Conservation (phyloP, 768 basidiomycete genomes). For the Filobasidium wieringae region DNA sequence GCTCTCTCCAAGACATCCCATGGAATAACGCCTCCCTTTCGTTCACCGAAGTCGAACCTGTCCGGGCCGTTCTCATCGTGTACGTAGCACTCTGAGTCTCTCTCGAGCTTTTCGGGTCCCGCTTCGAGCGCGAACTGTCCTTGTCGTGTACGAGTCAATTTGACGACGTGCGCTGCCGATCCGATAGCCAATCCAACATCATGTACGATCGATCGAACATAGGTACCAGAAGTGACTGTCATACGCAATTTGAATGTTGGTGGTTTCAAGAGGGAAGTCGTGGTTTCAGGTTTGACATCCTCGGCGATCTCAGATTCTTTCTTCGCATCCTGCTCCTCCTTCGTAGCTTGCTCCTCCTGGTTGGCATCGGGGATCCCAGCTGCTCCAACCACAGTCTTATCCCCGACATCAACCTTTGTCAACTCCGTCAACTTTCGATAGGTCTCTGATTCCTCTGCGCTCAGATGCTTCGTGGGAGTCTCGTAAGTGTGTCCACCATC, state of each 20-base stretch:
- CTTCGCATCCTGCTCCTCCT: not conserved
- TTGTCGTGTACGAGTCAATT: constrained; percentile 76
- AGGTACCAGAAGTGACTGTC: constrained; percentile 92
- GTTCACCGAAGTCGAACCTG: constrained; percentile 19
- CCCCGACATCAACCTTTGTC: constrained; percentile 21
- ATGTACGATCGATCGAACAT: constrained; percentile 89
- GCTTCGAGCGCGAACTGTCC: constrained; percentile 50
- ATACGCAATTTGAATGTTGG: constrained; percentile 76
- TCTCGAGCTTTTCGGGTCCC: constrained; percentile 2
- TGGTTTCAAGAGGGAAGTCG: constrained; percentile 41
- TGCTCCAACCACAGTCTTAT: not conserved
- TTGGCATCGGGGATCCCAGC: not conserved
- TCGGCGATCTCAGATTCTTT: constrained; percentile 1
- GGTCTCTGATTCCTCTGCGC: constrained; percentile 56
- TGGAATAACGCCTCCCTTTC: constrained; percentile 46
- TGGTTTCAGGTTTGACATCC: constrained; percentile 19
- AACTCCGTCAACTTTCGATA: constrained; percentile 53
- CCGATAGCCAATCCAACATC: constrained; percentile 75
- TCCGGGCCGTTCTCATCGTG: constrained; percentile 8
- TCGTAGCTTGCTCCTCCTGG: not conserved
- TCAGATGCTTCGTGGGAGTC: constrained; percentile 63
- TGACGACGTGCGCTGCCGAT: constrained; percentile 86
- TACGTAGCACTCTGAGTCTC: constrained; percentile 2
- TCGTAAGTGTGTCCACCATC: constrained; percentile 57
- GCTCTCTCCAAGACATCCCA: constrained; percentile 35